Base-by-base conservation (phyloP, 768 basidiomycete genomes). In the Porpolomopsis calyptriformis region DNA sequence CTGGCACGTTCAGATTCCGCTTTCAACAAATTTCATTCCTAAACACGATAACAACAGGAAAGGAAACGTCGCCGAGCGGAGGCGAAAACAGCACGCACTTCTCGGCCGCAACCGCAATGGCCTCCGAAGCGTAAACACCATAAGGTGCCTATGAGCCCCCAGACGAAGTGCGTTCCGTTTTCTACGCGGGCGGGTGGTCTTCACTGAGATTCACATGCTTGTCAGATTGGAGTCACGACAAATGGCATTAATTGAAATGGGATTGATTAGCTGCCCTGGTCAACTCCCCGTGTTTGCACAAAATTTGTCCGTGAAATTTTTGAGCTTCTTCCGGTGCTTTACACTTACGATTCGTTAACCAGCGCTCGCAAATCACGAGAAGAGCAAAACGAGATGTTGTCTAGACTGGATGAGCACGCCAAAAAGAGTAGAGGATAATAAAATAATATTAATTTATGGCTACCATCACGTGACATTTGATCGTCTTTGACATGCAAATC, bases 291-390 rank as follows among this genome's bases (percentile, higher is more conserved):
- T 54, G 2, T 86, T 85, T 55, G 84, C 82, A 5, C 68, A 70
- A 45, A 66, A 74, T 25, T 85, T 86, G 83, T 85, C 52, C 62
- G 80, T 70, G 7, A n/a, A n/a, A n/a, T n/a, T n/a, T n/a, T n/a
- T n/a, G n/a, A n/a, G n/a, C n/a, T n/a, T n/a, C n/a, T n/a, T n/a
- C n/a, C n/a, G n/a, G n/a, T n/a, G n/a, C n/a, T n/a, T n/a, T n/a
- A n/a, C 18, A 16, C 20, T 16, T 8, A 44, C 44, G 40, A 29
- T 14, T 34, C 25, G 18, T 23, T 7, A 25, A 37, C 23, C 45
- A 75, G 72, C 46, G 66, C 62, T 4, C 64, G 63, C 16, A 70
- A 69, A 51, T 58, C 69, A 4, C 44, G 52, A 3, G 68, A 73
- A 34, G 70, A 70, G 43, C 74, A 66, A 50, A 57, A 58, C 34